Base-by-base conservation (phyloP, 1,284 basidiomycete species). In the Sanghuangporus sanghuang region DNA sequence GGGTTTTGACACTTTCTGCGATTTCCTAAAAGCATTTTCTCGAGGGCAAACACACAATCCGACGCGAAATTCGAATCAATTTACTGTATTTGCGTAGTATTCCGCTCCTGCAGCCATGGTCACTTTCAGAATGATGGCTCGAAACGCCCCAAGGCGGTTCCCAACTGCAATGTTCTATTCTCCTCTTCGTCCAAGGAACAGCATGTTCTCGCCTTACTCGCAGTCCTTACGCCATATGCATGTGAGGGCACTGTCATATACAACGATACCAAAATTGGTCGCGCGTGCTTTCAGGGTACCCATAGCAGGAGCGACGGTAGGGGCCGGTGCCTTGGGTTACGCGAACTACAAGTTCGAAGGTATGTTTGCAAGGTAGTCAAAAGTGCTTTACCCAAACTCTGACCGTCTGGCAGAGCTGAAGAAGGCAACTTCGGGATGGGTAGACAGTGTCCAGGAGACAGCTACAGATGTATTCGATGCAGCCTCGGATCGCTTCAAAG, bases 341-440 rank as follows among this genome's bases (percentile, higher is more conserved):
- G 94, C 93, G 16, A 95, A 95, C 73, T 96, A 95, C 79, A 94
- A 93, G 77, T 87, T 95, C 70, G 94, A 97, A 79, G 92, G 94
- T 93, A 66, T 68, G 85, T 75, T 6, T 35, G 40, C 27, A 46
- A 57, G 50, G 23, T 9, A 54, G 57, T 32, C 12, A 35, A 67
- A 21, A 27, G 36, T 14, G 46, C 32, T 64, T 35, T 62, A 39
- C 65, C 44, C 57, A 49, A 49, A 9, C 54, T 12, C 40, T 66
- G 23, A 57, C 32, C 16, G 7, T 36, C 32, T 59, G 0, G 23
- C 66, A 93, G 91, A 92, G 71, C 80, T 92, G 69, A 81, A 85
- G 70, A 86, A 84, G 70, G 83, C 79, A 64, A 86, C 91, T 0
- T 76, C 79, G 21, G 87, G 76, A 46, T 91, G 88, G 85, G 80